Evolutionary conservation across 257 asterid genomes (phyloP), one percentile per base, ranked within the genome.

Genomic region (Voacanga thouarsii): DNA sequence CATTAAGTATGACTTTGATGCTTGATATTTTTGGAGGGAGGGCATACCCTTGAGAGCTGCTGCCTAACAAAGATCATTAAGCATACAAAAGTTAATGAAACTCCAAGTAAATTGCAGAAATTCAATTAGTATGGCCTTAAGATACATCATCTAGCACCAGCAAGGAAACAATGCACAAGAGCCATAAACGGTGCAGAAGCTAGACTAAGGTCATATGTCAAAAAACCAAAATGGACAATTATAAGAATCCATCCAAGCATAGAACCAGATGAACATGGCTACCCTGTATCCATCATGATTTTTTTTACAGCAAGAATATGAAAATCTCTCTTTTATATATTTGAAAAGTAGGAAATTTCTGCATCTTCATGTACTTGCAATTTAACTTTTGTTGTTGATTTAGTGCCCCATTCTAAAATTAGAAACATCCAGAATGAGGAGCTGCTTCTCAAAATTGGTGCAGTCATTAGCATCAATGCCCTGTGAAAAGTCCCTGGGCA

Each of bases 1-100:
- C 97, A 82, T 95, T 91, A 69, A 95, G 97, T 73, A 90, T 82
- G 85, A 91, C 86, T 84, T 88, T 91, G 80, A 91, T 90, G 79
- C 90, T 87, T 71, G 97, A 85, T 71, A 80, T 74, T 84, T 91
- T 91, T n/a, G 96, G 86, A 21, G 96, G 96, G 33, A 90, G 95
- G 82, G 89, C 91, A 81, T 85, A 87, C 79, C 96, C 99, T 30
- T 87, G 72, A 57, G 92, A 59, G 77, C 92, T 89, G 83, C 82
- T 76, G 67, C 97, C 98, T 93, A 78, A n/a, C 44, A 82, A 51
- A 74, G 70, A 76, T 59, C 33, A 63, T 33, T 71, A 61, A 74
- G 44, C 53, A 45, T 33, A 33, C 33, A 59, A 21, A 57, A 14
- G 21, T 41, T 41, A 73, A 56, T 5, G 41, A 64, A 45, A 28